These are phyloP conservation scores for Tilletia caries DNA, from an alignment of 1,284 basidiomycete genomes.

Conservation along the genomic window DNA sequence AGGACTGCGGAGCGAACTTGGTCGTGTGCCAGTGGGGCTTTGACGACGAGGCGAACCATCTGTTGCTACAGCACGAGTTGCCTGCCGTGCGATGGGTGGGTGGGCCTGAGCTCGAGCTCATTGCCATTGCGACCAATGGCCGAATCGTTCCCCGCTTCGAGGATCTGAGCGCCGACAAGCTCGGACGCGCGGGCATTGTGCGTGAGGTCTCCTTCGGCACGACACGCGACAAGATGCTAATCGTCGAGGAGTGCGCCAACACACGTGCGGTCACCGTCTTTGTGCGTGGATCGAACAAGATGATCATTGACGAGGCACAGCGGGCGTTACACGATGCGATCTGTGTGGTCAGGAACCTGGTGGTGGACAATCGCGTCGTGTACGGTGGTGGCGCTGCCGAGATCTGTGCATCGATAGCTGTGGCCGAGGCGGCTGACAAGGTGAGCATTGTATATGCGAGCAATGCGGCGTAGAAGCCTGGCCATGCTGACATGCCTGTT, in stretches of 20 bases:
- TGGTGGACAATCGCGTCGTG: constrained; percentile 92
- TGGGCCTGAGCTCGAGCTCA: constrained; percentile 97
- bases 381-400: constrained; percentile 98
- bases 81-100: constrained; percentile 99
- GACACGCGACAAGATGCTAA: constrained; percentile 96
- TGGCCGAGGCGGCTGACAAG: constrained; percentile 89
- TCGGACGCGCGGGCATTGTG: constrained; percentile 88
- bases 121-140: constrained; percentile 96
- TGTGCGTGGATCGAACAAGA: constrained; percentile 96
- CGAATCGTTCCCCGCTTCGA: constrained; percentile 98
- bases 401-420: constrained; percentile 89
- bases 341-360: constrained; percentile 91
- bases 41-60: constrained; percentile 97
- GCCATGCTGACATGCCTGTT: not conserved
- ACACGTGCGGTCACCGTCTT: constrained; percentile 94
- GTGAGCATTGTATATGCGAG: constrained; percentile 55
- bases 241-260: constrained; percentile 98
- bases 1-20: constrained; percentile 95
- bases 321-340: constrained; percentile 95
- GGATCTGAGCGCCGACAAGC: constrained; percentile 83
- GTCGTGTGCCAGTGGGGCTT: constrained; percentile 99
- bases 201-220: constrained; percentile 94
- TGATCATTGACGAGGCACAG: constrained; percentile 98
- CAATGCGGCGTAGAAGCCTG: not conserved
- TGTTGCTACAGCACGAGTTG: constrained; percentile 94